These are phyloP conservation scores for Hypericum androsaemum DNA, from an alignment of 345 rosid species.

Conservation along the genomic window DNA sequence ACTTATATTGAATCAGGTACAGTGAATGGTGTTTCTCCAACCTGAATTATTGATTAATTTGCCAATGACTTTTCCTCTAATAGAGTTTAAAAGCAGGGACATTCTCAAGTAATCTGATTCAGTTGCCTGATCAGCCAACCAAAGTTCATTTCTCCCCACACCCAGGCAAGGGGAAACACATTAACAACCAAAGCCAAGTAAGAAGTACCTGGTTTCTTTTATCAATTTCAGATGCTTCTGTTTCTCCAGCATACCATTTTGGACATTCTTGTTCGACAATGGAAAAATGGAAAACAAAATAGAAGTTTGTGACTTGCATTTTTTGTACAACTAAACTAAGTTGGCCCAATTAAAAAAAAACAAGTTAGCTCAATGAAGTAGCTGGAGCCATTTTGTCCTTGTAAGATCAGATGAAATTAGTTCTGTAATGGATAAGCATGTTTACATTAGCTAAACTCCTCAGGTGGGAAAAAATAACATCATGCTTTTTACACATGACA, in stretches of 20 bases:
- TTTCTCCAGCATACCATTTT: conserved; percentile 4
- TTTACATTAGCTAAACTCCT: too few relatives aligned
- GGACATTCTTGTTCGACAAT: conserved; percentile 6
- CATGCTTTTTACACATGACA: too few relatives aligned
- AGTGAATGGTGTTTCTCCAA: conserved; percentile 17
- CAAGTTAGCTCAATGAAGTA: too few relatives aligned
- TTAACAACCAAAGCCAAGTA: conserved; percentile 9
- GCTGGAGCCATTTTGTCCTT: too few relatives aligned
- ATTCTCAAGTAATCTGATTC: conserved; percentile 7
- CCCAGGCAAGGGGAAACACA: too few relatives aligned
- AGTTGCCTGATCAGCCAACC: conserved; percentile 18
- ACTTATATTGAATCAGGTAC: conserved; percentile 19
- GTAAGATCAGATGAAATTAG: too few relatives aligned
- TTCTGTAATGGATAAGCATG: too few relatives aligned
- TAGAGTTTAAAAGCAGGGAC: conserved; percentile 9
- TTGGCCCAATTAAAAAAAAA: too few relatives aligned
- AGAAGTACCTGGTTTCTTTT: conserved; percentile 7
- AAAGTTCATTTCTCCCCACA: background rate
- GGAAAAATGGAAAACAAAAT: too few relatives aligned
- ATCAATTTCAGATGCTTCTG: conserved; percentile 1
- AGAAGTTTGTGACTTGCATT: too few relatives aligned
- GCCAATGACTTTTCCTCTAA: conserved; percentile 7
- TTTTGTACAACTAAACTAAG: too few relatives aligned
- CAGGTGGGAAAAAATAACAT: too few relatives aligned
- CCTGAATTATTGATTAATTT: conserved; percentile 11